A percentile compares a stretch with the other conserved stretches of the same genome.
These are phyloP conservation scores for Daldinia sp. DNA, from an alignment of 2,329 filamentous ascomycete genomes.

Conservation along the genomic window DNA sequence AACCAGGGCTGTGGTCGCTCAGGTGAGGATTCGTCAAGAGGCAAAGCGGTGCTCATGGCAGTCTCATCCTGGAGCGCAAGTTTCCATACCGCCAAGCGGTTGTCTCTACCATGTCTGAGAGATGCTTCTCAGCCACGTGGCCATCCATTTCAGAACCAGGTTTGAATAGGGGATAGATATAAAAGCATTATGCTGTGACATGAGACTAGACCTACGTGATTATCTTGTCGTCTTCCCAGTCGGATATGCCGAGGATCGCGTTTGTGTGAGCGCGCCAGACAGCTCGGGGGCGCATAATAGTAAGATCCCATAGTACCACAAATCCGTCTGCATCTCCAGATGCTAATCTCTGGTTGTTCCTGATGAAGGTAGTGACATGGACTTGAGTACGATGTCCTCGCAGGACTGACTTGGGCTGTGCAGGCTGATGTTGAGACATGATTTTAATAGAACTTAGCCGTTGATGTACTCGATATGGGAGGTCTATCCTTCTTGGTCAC, in stretches of 20 bases:
- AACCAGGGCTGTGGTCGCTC: constrained; percentile 77
- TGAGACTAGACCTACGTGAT: constrained; percentile 74
- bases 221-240: constrained; percentile 75
- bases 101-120: constrained; percentile 85
- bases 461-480: background rate
- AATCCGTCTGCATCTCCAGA: constrained; percentile 93
- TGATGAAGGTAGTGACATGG: constrained; percentile 77
- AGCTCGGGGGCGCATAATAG: constrained; percentile 79
- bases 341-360: constrained; percentile 76
- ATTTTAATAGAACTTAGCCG: constrained; percentile 4
- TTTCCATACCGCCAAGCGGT: constrained; percentile 86
- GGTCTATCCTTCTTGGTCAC: background rate
- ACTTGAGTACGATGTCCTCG: constrained; percentile 86
- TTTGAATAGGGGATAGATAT: background rate
- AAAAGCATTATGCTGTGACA: constrained; percentile 8
- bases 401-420: constrained; percentile 70
- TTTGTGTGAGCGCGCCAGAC: constrained; percentile 88
- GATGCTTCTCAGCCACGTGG: constrained; percentile 25
- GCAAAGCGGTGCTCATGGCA: constrained; percentile 71
- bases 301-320: constrained; percentile 84
- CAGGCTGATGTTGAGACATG: constrained; percentile 44
- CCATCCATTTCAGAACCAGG: constrained; percentile 2
- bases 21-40: constrained; percentile 67
- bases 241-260: constrained; percentile 76
- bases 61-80: constrained; percentile 68